Base-by-base conservation (phyloP, 306 rosid species). In the Lotus japonicus region DNA sequence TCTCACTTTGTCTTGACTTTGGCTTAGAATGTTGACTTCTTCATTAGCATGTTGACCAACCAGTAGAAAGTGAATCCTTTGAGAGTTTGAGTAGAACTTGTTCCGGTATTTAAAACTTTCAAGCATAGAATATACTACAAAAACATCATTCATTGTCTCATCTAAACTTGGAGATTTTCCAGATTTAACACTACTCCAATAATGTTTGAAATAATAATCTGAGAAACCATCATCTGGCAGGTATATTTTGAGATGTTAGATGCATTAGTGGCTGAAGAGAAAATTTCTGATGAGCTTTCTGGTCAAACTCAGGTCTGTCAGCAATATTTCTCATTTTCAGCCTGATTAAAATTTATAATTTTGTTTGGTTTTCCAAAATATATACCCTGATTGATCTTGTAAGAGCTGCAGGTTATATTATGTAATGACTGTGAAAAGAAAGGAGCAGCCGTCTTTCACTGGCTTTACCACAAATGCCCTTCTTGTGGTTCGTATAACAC, bases 341-440 rank as follows among this genome's bases (percentile, higher is more conserved):
- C 21, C 58, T 64, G 73, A 18, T 11, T 16, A 31, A 51, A 45
- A 18, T 52, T 64, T 58, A 5, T 5, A 7, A 31, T 59, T 15
- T 71, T 58, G 26, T 42, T 3, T 53, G 21, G 45, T 31, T 58
- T 53, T 35, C 67, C 59, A 39, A 36, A 46, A 73, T 50, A 57
- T 12, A 74, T 21, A 10, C 48, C 18, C 33, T 31, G 58, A 58
- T 66, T 36, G 74, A 77, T 75, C 60, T 58, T 54, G 52, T 35
- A 77, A 53, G 18, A 56, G 38, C 66, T 83, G 87, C 92, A 94
- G 98, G 92, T 39, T 51, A 84, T 94, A 79, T 67, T 94, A 45
- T 94, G 99, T 64, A 84, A 88, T 71, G 99, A 87, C 71, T 94
- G 99, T 73, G 96, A 80, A 92, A 90, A 90, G 89, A 87, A 80